Conservation (phyloP, 2,329 filamentous ascomycete genomes). For the Periglandula ipomoeae region DNA sequence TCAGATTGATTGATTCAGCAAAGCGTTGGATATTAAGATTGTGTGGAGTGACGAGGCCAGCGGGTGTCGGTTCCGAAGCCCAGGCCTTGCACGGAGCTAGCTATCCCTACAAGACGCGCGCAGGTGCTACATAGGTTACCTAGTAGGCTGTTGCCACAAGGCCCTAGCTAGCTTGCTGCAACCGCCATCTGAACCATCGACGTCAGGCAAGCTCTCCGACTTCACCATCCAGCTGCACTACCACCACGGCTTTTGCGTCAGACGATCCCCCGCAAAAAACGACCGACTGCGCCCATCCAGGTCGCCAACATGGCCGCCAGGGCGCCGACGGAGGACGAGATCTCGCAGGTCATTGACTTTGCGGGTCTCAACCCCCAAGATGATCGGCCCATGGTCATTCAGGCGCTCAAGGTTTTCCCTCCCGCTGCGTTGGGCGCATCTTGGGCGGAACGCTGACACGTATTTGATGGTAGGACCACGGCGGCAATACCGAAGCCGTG, state of each 20-base stretch:
- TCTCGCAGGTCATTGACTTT: slow-evolving; percentile 34
- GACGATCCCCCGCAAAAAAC: background rate
- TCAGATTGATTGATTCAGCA: too few relatives aligned
- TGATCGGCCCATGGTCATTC: slow-evolving; percentile 30
- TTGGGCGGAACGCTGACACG: too few relatives aligned
- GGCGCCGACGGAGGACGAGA: slow-evolving; percentile 28
- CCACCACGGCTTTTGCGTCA: background rate
- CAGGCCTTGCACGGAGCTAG: too few relatives aligned
- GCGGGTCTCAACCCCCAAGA: slow-evolving; percentile 23
- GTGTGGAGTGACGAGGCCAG: too few relatives aligned
- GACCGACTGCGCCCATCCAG: background rate
- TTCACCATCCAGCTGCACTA: background rate
- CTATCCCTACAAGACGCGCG: too few relatives aligned
- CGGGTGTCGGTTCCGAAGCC: too few relatives aligned
- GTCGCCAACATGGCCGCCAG: slow-evolving; percentile 20
- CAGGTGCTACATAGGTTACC: background rate
- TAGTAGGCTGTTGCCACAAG: background rate
- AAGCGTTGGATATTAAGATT: too few relatives aligned
- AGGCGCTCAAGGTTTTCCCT: slow-evolving; percentile 31
- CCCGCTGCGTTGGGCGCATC: background rate
- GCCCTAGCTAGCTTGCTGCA: background rate
- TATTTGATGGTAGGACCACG: slow-evolving; percentile 29
- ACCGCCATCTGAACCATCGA: background rate
- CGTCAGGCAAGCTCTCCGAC: background rate
- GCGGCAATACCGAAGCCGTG: slow-evolving; percentile 38